Evolutionary conservation across 441 rosid species (phyloP).

Genomic region (Brassica balearica): DNA sequence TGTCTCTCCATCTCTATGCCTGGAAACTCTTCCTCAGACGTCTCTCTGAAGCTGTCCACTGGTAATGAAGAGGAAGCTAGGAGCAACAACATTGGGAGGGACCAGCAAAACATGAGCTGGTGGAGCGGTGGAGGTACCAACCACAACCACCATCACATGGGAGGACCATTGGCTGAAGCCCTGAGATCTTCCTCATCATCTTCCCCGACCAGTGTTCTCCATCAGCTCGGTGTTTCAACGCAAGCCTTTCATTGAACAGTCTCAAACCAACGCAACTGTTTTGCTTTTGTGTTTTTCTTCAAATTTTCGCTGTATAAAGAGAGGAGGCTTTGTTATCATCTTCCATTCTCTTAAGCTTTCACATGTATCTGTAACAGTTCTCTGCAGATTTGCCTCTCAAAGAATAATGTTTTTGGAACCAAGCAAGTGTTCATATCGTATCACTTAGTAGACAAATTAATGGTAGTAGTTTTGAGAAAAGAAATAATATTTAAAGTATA

Average conservation of each 20-base stretch:
- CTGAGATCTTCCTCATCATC: constrained; percentile 80
- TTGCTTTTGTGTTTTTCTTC: constrained; percentile 26
- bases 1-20: constrained; percentile 81
- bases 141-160: constrained; percentile 59
- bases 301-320: constrained; percentile 17
- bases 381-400: constrained; percentile 1
- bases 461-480: background rate
- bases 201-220: constrained; percentile 84
- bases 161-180: constrained; percentile 91
- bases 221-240: constrained; percentile 52
- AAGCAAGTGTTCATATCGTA: constrained; percentile 7
- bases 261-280: constrained; percentile 51
- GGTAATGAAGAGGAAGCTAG: constrained; percentile 59
- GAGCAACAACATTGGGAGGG: constrained; percentile 47
- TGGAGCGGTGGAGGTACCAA: constrained; percentile 62
- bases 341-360: constrained; percentile 6
- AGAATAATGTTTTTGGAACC: constrained; percentile 11
- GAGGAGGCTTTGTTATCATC: constrained; percentile 31
- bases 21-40: constrained; percentile 71
- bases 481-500: background rate
- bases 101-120: constrained; percentile 66
- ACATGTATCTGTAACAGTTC: constrained; percentile 18
- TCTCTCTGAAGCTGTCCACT: constrained; percentile 74
- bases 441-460: background rate
- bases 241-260: constrained; percentile 45